phyloP scores from a whole-genome alignment of 2,329 filamentous ascomycete species.

The Allantophomopsis cytisporea region DNA sequence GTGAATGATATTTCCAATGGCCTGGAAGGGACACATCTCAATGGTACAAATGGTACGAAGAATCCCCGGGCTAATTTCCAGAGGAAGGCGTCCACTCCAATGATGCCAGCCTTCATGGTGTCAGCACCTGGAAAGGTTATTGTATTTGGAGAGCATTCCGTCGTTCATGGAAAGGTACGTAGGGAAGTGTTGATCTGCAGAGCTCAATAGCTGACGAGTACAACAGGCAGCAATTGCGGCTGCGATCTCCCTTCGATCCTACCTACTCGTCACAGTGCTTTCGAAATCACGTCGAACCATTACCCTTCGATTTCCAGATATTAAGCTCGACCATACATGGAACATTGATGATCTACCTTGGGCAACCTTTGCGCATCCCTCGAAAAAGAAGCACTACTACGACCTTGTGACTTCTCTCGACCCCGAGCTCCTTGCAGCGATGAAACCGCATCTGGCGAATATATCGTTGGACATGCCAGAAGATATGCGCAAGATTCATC shows the following conservation, averaged over 20 bases:
- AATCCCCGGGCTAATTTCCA: slow-evolving; percentile 8
- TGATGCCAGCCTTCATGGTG: slow-evolving; percentile 91
- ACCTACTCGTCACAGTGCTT: slow-evolving; percentile 86
- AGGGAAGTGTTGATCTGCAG: not conserved
- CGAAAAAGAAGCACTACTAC: slow-evolving; percentile 92
- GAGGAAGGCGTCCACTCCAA: slow-evolving; percentile 47
- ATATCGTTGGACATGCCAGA: slow-evolving; percentile 57
- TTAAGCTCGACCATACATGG: slow-evolving; percentile 83
- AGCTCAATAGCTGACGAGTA: not conserved
- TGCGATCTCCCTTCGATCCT: slow-evolving; percentile 87
- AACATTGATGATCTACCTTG: slow-evolving; percentile 87
- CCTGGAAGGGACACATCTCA: slow-evolving; percentile 5
- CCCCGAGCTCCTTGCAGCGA: slow-evolving; percentile 62
- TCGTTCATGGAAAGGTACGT: slow-evolving; percentile 85
- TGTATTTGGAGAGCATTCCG: slow-evolving; percentile 93
- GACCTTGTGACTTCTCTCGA: slow-evolving; percentile 78
- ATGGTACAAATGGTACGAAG: slow-evolving; percentile 7
- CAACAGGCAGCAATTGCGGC: slow-evolving; percentile 77
- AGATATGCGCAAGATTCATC: slow-evolving; percentile 70
- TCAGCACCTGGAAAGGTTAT: slow-evolving; percentile 97
- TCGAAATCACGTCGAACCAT: slow-evolving; percentile 87
- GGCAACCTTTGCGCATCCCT: slow-evolving; percentile 63
- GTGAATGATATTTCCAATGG: no score
- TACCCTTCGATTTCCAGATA: slow-evolving; percentile 80
- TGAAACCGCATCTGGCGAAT: slow-evolving; percentile 63